A percentile compares a stretch with the other conserved stretches of the same genome.
Evolutionary conservation across 148 eudicot genomes (phyloP).

Genomic region (Rheum nobile): DNA sequence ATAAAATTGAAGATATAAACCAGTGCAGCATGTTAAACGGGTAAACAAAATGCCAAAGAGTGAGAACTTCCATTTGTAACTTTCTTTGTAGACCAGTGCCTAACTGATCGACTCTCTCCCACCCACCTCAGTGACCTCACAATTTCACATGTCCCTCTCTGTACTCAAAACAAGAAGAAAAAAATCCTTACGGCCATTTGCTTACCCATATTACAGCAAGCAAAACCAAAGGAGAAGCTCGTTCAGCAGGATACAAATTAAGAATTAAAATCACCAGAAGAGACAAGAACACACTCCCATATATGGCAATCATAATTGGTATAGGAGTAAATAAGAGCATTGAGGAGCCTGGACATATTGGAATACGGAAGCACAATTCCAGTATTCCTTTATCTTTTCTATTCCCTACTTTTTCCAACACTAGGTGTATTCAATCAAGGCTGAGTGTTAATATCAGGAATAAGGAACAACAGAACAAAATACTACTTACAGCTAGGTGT

Average conservation of each 20-base stretch:
- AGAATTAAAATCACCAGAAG: neutral
- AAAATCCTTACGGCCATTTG: neutral
- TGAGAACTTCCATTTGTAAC: neutral
- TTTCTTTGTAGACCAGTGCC: neutral
- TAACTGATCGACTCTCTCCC: neutral
- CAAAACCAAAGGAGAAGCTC: neutral
- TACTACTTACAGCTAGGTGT: constrained; percentile 78
- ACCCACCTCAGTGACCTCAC: constrained; percentile 5
- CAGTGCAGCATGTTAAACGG: neutral
- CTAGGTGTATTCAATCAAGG: neutral
- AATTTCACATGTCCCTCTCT: neutral
- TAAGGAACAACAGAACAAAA: neutral
- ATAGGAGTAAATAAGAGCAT: neutral
- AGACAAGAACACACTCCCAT: neutral
- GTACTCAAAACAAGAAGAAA: neutral
- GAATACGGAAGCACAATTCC: neutral
- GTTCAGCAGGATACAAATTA: neutral
- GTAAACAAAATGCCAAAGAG: neutral
- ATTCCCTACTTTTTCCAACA: neutral
- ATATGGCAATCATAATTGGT: neutral
- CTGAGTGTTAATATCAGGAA: neutral
- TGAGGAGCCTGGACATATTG: neutral
- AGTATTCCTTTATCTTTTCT: neutral
- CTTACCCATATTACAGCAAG: neutral
- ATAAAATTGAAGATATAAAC: neutral